Base-by-base conservation (phyloP, 305 asterid species). In the Fraxinus sp. region DNA sequence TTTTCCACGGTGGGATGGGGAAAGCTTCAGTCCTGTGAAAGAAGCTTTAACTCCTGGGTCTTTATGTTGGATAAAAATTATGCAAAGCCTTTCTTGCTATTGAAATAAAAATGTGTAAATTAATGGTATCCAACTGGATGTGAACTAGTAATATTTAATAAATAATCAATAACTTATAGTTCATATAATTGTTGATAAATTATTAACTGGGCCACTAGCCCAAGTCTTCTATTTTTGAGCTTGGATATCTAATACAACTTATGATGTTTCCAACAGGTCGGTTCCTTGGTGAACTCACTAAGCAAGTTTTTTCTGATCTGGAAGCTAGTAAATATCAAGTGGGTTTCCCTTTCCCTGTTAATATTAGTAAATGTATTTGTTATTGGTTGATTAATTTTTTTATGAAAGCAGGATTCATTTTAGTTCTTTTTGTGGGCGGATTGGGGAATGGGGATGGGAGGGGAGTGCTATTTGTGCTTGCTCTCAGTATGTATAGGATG, bases 301-400 rank as follows among this genome's bases (percentile, higher is more conserved):
- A 91, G 91, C 99, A 96, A 93, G 99, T 96, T n/a, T 94, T 96
- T 86, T 78, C 90, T 18, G 99, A 96, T 82, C 92, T 96, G 85
- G 83, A 83, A 8, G 91, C 97, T 52, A 96, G 98, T 90, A 96
- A 96, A 93, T 96, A 93, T 89, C 99, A 96, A 89, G 99, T 96
- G 86, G 41, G 92, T 88, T n/a, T 78, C 84, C 81, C 41, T 76
- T 77, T 78, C 78, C 75, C 72, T 55, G 73, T 80, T 86, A 39
- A 7, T 75, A 71, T 79, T 86, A 37, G 13, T 75, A 64, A 36
- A 76, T 80, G 57, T 83, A 20, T 76, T 76, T 86, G 24, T 72
- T 26, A 74, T 73, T 33, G 74, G 64, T 37, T 78, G 26, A 62
- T 18, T 78, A 35, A 70, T 5, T 62, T 59, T 77, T 76, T 71